Evolutionary conservation across 768 basidiomycete genomes (phyloP), one percentile per base, ranked within the genome.

Genomic region (Hericium coralloides): DNA sequence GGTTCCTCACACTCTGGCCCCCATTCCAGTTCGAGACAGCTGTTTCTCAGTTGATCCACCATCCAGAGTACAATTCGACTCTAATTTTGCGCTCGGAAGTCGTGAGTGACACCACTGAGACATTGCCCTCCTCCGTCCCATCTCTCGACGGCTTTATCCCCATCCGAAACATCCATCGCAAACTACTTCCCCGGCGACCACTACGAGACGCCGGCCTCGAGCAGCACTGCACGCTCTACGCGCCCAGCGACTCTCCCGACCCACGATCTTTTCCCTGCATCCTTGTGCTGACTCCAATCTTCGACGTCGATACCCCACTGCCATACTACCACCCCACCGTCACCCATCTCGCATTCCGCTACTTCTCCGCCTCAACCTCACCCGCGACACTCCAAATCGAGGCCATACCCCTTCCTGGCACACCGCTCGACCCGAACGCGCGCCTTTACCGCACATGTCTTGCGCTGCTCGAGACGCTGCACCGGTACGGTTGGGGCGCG

Each of bases 321-420:
- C 95, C 95, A 0, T 98, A 91, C 66, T 98, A 95, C 64, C 94
- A 98, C 64, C 95, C 95, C 0, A 65, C 84, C 1, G 90, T 95
- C 9, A 72, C 69, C 2, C 86, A 88, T 58, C 74, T 98, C 37
- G 92, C 90, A 0, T 92, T 95, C 66, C 82, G 84, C n/a, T 92
- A 85, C 67, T 58, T 88, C 55, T 49, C 69, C 6, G 65, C 67
- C 15, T 58, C 65, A 8, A 53, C 55, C 8, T 64, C 59, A 36
- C 59, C 58, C 49, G 69, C 62, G 49, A 59, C 57, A 18, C 63
- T 90, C n/a, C 76, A 79, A 18, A 78, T 88, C 22, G 86, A 86
- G 58, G 77, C 76, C 1, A 62, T 80, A 10, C 83, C 82, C 0
- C 70, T 84, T n/a, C 65, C 73, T 0, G 61, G 60, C 9, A 70